Conservation (phyloP, 345 rosid genomes). For the Lepidium aucheri region DNA sequence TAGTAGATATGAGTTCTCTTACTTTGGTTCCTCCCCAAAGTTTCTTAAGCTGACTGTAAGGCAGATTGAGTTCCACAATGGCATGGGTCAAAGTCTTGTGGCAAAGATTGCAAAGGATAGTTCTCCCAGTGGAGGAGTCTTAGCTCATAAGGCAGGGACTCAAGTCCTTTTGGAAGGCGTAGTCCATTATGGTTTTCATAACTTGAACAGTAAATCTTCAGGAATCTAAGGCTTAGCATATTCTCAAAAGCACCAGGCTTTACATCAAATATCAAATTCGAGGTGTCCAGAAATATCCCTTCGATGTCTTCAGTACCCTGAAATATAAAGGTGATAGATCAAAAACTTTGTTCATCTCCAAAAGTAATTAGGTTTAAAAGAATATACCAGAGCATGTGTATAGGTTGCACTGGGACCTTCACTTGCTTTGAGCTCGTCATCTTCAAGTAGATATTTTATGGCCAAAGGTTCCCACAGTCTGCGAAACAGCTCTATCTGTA, state of each 20-base stretch:
- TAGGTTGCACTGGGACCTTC: too few species aligned
- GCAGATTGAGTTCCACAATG: constrained; percentile 19
- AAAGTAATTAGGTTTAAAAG: too few species aligned
- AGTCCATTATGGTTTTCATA: too few species aligned
- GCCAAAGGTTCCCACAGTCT: too few species aligned
- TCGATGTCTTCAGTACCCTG: constrained; percentile 22
- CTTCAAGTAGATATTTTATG: too few species aligned
- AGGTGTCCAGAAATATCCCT: constrained; percentile 17
- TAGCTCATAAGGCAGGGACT: constrained; percentile 7
- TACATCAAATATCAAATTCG: background rate
- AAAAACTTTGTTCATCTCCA: too few species aligned
- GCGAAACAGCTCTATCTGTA: too few species aligned
- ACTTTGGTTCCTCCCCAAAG: constrained; percentile 19
- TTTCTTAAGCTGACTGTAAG: constrained; percentile 1
- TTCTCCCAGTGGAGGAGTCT: constrained; percentile 24
- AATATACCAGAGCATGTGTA: too few species aligned
- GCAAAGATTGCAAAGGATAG: background rate
- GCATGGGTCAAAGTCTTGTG: background rate
- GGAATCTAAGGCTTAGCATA: constrained; percentile 16
- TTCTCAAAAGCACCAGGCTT: background rate
- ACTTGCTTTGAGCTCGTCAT: too few species aligned
- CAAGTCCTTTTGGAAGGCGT: too few species aligned
- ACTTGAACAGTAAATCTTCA: constrained; percentile 1
- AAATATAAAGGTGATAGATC: background rate
- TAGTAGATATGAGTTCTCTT: too few species aligned